Evolutionary conservation across 371 early-diverging fungal species (phyloP).

Genomic region (Batkoa obscura): DNA sequence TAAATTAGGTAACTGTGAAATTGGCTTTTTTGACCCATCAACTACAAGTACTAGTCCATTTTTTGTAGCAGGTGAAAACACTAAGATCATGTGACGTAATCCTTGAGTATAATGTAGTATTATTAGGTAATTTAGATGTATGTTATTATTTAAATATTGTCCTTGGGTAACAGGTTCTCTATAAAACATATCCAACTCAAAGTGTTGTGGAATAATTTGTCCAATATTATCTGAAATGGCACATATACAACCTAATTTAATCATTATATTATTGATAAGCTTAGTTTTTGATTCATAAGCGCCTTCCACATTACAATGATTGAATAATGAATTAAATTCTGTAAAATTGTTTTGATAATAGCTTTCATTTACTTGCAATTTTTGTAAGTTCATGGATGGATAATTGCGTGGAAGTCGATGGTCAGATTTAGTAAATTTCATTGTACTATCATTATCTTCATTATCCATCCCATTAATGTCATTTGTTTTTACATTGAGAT

Average conservation of each 20-base stretch:
- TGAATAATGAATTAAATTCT: constrained; percentile 55
- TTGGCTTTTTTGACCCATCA: background rate
- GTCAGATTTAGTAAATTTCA: constrained; percentile 7
- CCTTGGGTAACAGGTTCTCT: constrained; percentile 18
- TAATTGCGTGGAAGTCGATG: constrained; percentile 14
- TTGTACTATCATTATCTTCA: no score
- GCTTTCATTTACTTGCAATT: constrained; percentile 57
- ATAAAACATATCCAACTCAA: constrained; percentile 21
- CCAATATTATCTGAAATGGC: constrained; percentile 14
- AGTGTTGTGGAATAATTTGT: background rate
- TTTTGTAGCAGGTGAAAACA: constrained; percentile 33
- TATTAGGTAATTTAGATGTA: constrained; percentile 36
- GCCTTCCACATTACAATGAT: constrained; percentile 73
- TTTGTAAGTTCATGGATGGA: constrained; percentile 37
- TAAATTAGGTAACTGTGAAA: background rate
- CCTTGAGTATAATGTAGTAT: constrained; percentile 47
- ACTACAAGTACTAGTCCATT: background rate
- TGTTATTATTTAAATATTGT: constrained; percentile 17
- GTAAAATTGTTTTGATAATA: constrained; percentile 45
- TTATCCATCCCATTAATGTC: no score
- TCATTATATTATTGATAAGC: constrained; percentile 52
- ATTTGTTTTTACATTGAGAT: constrained; percentile 28
- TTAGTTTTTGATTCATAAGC: constrained; percentile 84
- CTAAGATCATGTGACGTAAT: constrained; percentile 48
- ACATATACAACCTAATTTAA: constrained; percentile 42